Percentiles rank a stretch among this genome's conserved stretches.
Conservation (phyloP, 2,329 filamentous ascomycete species). For the Coleophoma eucalyptorum region DNA sequence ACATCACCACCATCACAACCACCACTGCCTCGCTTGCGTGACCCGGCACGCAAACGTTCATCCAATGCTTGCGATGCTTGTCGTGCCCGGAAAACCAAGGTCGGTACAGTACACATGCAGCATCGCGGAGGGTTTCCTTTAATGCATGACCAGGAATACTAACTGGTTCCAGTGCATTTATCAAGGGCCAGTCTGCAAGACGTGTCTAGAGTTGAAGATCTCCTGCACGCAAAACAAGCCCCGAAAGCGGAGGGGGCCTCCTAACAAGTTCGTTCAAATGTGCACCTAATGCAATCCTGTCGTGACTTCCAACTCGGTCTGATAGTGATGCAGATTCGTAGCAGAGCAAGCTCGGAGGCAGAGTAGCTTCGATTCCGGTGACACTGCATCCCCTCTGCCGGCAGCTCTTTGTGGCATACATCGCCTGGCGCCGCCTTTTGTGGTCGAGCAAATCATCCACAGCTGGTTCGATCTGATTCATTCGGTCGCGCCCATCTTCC, state of each 20-base stretch:
- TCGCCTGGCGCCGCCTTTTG: conserved; percentile 6
- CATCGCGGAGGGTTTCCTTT: too few species aligned
- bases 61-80: conserved; percentile 27
- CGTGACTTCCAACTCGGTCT: too few species aligned
- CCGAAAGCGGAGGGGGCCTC: conserved; percentile 22
- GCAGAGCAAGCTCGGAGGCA: background rate
- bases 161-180: too few species aligned
- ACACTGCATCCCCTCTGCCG: too few species aligned
- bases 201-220: conserved; percentile 21
- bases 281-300: too few species aligned
- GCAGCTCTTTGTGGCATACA: too few species aligned
- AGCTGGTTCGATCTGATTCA: conserved; percentile 34
- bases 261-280: conserved; percentile 14
- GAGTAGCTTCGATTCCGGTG: background rate
- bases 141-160: too few species aligned
- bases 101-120: background rate
- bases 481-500: conserved; percentile 29
- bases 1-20: background rate
- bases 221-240: conserved; percentile 24
- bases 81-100: conserved; percentile 25
- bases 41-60: background rate
- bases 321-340: too few species aligned
- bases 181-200: conserved; percentile 9
- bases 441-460: conserved; percentile 19
- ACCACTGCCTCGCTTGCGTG: background rate